phyloP scores from a whole-genome alignment of 768 basidiomycete genomes.

The Tylopilus rubrobrunneus region DNA sequence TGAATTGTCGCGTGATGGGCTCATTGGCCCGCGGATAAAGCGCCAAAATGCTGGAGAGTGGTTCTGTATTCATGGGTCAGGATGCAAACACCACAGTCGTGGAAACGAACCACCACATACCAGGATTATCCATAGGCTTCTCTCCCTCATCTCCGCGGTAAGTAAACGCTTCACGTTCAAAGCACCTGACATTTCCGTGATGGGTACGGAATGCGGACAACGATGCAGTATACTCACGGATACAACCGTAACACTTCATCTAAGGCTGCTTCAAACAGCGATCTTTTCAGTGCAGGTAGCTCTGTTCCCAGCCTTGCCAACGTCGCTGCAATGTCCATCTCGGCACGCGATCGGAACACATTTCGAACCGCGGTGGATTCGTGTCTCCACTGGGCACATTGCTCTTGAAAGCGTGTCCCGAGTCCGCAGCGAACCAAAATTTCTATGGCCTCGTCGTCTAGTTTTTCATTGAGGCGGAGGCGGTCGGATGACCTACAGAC shows the following conservation, averaged over 20 bases:
- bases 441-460: conserved; percentile 24
- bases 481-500: conserved; percentile 19
- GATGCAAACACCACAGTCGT: too few relatives aligned
- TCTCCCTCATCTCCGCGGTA: neutral
- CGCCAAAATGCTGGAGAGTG: neutral
- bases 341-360: too few relatives aligned
- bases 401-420: conserved; percentile 18
- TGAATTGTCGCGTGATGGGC: neutral
- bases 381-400: conserved; percentile 24
- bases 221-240: conserved; percentile 14
- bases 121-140: neutral
- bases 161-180: conserved; percentile 13
- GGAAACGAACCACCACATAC: too few relatives aligned
- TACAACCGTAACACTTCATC: conserved; percentile 18
- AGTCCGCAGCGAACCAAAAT: conserved; percentile 31
- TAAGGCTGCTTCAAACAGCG: conserved; percentile 25
- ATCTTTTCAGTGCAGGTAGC: too few relatives aligned
- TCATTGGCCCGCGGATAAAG: conserved; percentile 15
- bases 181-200: conserved; percentile 5
- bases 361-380: conserved; percentile 4
- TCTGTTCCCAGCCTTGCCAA: too few relatives aligned
- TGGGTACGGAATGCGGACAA: neutral
- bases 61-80: too few relatives aligned
- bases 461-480: conserved; percentile 22
- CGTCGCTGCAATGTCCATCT: too few relatives aligned